These are phyloP conservation scores for Acacia acuminata DNA, from an alignment of 306 rosid species.

Conservation along the genomic window DNA sequence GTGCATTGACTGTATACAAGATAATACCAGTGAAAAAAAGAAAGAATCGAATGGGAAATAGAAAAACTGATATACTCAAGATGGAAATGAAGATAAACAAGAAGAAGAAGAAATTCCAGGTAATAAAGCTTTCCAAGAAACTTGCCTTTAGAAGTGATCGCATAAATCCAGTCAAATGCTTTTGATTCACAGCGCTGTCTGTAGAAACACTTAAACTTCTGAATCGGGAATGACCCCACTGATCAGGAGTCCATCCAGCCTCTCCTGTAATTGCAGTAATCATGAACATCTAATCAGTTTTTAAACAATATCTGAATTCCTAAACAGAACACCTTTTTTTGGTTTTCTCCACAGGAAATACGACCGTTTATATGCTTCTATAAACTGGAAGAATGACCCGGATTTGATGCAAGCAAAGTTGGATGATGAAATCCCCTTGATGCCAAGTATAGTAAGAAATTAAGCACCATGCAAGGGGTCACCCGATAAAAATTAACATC, in stretches of 20 bases:
- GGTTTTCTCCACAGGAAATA: background rate
- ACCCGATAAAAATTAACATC: background rate
- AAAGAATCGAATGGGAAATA: background rate
- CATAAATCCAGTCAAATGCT: slow-evolving; percentile 75
- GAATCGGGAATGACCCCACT: slow-evolving; percentile 85
- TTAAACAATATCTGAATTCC: slow-evolving; percentile 4
- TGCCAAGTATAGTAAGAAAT: background rate
- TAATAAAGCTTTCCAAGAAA: slow-evolving; percentile 24
- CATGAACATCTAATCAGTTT: slow-evolving; percentile 30
- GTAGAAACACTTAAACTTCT: slow-evolving; percentile 53
- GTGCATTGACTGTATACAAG: slow-evolving; percentile 61
- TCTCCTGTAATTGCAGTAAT: slow-evolving; percentile 64
- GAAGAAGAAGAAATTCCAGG: background rate
- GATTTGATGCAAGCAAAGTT: background rate
- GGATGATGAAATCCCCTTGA: background rate
- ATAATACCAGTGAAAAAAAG: slow-evolving; percentile 25
- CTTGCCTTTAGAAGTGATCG: slow-evolving; percentile 85
- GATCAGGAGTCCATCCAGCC: slow-evolving; percentile 98
- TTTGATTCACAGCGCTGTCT: slow-evolving; percentile 64
- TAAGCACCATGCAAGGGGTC: background rate
- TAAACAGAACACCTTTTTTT: background rate
- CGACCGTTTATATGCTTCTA: background rate
- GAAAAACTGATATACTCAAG: background rate
- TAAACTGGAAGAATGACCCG: background rate
- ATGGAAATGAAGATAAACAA: background rate